Evolutionary conservation across 495 filamentous ascomycete species (phyloP).

Genomic region (Xylaria longipes): DNA sequence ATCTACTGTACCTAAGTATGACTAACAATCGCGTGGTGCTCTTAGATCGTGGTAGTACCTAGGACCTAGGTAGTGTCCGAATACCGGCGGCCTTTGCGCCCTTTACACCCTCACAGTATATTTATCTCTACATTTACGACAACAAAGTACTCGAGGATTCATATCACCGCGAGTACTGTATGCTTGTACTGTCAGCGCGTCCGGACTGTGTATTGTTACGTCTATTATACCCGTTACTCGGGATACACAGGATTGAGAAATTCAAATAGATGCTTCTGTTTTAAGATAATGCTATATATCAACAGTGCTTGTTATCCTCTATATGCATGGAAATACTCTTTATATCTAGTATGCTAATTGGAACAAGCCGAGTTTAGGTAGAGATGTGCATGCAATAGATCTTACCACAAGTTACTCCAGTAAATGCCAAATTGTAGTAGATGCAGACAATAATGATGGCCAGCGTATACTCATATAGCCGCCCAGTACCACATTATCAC

Average conservation of each 20-base stretch:
- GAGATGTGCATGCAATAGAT: not conserved
- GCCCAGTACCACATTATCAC: not conserved
- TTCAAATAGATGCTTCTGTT: not conserved
- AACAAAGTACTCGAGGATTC: not conserved
- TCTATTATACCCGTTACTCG: not conserved
- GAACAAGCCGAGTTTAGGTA: not conserved
- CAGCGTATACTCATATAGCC: not conserved
- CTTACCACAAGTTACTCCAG: not conserved
- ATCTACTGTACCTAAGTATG: conserved; percentile 4
- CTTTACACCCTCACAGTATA: not conserved
- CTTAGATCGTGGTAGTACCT: not conserved
- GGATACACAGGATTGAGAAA: not conserved
- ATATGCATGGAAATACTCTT: conserved; percentile 3
- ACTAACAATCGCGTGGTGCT: conserved; percentile 15
- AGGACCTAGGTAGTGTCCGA: not conserved
- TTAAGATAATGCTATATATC: not conserved
- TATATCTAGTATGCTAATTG: not conserved
- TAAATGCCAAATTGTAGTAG: not conserved
- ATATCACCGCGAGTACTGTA: not conserved
- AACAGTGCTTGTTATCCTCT: not conserved
- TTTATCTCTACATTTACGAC: not conserved
- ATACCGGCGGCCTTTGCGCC: conserved; percentile 9
- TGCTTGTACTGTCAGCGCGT: not conserved
- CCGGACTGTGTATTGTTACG: not conserved
- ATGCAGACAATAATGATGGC: too few species aligned